A percentile compares a stretch with the other conserved stretches of the same genome.
These are phyloP conservation scores for Exophiala viscosa DNA, from an alignment of 2,329 filamentous ascomycete genomes.

Conservation along the genomic window DNA sequence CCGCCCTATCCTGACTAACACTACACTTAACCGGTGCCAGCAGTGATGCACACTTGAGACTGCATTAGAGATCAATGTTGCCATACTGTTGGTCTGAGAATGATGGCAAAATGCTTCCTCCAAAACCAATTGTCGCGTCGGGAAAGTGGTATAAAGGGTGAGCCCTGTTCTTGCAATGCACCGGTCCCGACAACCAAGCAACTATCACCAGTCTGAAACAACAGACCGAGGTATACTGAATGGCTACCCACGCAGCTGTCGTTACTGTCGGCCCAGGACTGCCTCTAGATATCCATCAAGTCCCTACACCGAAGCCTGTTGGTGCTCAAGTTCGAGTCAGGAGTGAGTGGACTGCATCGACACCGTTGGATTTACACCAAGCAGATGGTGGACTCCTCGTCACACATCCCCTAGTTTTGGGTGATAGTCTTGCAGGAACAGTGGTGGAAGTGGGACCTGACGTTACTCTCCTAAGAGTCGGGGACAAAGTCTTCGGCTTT, in stretches of 20 bases:
- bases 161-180: neutral
- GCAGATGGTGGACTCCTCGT: slow-evolving; percentile 58
- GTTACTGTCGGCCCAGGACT: slow-evolving; percentile 39
- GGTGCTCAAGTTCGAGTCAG: slow-evolving; percentile 52
- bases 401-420: slow-evolving; percentile 48
- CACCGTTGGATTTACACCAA: slow-evolving; percentile 60
- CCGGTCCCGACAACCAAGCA: neutral
- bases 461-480: slow-evolving; percentile 45
- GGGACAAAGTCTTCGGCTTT: slow-evolving; percentile 57
- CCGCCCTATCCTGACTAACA: slow-evolving; percentile 4
- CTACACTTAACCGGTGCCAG: neutral
- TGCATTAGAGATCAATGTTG: no score
- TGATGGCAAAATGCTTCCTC: neutral
- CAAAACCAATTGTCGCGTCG: neutral
- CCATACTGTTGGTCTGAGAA: no score
- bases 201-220: no score
- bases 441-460: slow-evolving; percentile 51
- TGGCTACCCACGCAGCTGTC: slow-evolving; percentile 40
- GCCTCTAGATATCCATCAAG: slow-evolving; percentile 35
- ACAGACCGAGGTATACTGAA: slow-evolving; percentile 2
- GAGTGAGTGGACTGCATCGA: slow-evolving; percentile 58
- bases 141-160: neutral
- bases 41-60: neutral
- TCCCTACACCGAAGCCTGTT: slow-evolving; percentile 34
- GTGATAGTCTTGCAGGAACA: slow-evolving; percentile 51